Conservation (phyloP, 1,284 basidiomycete genomes). For the Ustilago curta region DNA sequence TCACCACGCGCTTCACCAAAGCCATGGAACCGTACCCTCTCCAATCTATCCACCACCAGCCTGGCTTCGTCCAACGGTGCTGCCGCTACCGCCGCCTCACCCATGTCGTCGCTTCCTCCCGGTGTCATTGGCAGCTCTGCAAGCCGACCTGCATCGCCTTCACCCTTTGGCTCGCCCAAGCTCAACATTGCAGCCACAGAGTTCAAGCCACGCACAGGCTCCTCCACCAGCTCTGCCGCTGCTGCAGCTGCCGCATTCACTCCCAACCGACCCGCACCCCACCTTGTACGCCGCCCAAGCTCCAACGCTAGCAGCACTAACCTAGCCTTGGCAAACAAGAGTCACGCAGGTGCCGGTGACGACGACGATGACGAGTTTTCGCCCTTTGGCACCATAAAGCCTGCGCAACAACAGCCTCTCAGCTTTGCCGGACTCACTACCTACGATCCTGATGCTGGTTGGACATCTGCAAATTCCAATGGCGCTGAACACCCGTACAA, state of each 20-base stretch:
- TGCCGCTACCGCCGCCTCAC: conserved; percentile 23
- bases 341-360: conserved; percentile 63
- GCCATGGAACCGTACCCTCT: conserved; percentile 49
- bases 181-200: conserved; percentile 63
- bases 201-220: conserved; percentile 56
- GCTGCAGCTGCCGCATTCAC: conserved; percentile 22
- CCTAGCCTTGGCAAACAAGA: conserved; percentile 55
- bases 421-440: conserved; percentile 33
- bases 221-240: conserved; percentile 22
- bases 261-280: conserved; percentile 29
- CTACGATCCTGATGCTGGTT: conserved; percentile 38
- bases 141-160: conserved; percentile 57
- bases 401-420: conserved; percentile 30
- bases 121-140: conserved; percentile 21
- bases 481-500: conserved; percentile 11
- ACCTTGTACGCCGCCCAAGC: conserved; percentile 40
- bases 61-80: conserved; percentile 32
- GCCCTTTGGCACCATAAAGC: conserved; percentile 70
- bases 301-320: conserved; percentile 52
- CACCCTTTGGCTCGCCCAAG: conserved; percentile 59
- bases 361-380: conserved; percentile 75
- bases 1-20: conserved; percentile 57
- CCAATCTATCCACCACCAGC: conserved; percentile 47
- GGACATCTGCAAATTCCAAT: conserved; percentile 24
- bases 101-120: conserved; percentile 47